A percentile compares a stretch with the other conserved stretches of the same genome.
Conservation (phyloP, 345 rosid species). For the Eucalyptus urophylla region DNA sequence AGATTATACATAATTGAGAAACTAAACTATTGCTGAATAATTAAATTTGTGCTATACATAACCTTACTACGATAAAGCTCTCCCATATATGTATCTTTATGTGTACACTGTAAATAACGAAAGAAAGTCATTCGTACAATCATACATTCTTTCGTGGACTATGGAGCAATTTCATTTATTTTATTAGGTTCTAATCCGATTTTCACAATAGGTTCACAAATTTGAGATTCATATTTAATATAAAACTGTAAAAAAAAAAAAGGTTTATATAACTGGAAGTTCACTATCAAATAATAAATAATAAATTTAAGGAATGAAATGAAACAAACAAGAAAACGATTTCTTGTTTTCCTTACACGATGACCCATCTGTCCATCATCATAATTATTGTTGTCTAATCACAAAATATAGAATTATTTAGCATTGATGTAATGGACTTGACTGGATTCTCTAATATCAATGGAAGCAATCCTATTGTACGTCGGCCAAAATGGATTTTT, state of each 20-base stretch:
- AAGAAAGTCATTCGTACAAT: background rate
- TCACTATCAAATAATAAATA: background rate
- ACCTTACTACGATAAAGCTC: background rate
- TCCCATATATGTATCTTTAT: background rate
- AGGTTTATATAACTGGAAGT: background rate
- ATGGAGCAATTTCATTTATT: background rate
- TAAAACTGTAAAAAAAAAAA: background rate
- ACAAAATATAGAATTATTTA: background rate
- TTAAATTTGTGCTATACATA: background rate
- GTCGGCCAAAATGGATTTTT: background rate
- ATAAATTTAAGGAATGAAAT: background rate
- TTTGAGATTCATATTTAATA: background rate
- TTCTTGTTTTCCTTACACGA: background rate
- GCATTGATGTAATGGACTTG: background rate
- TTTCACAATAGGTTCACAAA: background rate
- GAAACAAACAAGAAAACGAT: background rate
- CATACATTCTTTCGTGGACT: background rate
- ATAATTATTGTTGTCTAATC: background rate
- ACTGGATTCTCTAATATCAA: background rate
- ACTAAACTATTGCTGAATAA: background rate
- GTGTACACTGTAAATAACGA: too few relatives aligned
- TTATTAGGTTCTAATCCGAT: background rate
- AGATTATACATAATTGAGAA: background rate
- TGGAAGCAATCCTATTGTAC: background rate
- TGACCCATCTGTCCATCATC: background rate